Evolutionary conservation across 305 asterid species (phyloP), one percentile per base, ranked within the genome.

Genomic region (Ilex paraguariensis): DNA sequence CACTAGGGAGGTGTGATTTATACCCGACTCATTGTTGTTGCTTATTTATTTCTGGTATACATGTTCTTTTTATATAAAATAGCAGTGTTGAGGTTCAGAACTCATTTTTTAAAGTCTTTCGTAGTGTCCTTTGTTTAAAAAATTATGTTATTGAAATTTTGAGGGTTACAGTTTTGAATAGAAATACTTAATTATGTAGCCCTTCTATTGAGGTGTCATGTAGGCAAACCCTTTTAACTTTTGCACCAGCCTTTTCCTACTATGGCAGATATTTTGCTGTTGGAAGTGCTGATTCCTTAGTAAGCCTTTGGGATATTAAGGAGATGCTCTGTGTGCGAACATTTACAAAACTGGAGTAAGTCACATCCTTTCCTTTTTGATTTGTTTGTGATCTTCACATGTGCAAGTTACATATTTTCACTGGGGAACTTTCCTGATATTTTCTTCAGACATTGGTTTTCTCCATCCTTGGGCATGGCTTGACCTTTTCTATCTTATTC

Each of bases 261-360:
- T 54, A 2, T 54, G 57, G 36, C 81, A 92, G 97, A 75, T 92
- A 84, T 80, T 90, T 93, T 79, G 97, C 97, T 53, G 95, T 93
- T 73, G 99, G 99, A 83, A 90, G 96, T 84, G 99, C 99, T 46
- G 97, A 93, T 83, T 90, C 99, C 9, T 75, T 90, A 64, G 99
- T 90, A 76, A 94, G 99, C 84, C 95, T 94, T 63, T 94, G 98
- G 99, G 87, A 85, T 82, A 85, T 86, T 51, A 88, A 87, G 73
- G 97, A 90, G 65, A 90, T 94, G 99, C 90, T 90, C 31, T 94
- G 99, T 73, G 82, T 88, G 70, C 93, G 93, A 36, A 90, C 99
- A 52, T 94, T 94, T 76, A 81, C 96, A 13, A 91, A 90, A 70
- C 99, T 88, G 16, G 99, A 94, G 99, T 94, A 77, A 78, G 82